These are phyloP conservation scores for Sarocladium strictum DNA, from an alignment of 2,329 filamentous ascomycete genomes.

Conservation along the genomic window DNA sequence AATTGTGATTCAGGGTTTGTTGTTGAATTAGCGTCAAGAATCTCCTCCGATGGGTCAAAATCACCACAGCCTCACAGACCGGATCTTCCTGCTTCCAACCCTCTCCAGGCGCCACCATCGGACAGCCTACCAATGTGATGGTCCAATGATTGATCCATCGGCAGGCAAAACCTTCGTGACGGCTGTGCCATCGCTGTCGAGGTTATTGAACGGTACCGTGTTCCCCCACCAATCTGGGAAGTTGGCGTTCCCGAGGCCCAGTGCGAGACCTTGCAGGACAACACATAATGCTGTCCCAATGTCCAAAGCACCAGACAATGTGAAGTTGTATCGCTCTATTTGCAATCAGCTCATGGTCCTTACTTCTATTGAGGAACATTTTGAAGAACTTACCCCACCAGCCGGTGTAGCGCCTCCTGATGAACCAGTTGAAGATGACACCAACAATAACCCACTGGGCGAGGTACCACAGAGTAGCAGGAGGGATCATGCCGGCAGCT, in stretches of 20 bases:
- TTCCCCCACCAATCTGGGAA: conserved; percentile 46
- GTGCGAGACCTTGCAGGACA: conserved; percentile 42
- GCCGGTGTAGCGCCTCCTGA: conserved; percentile 42
- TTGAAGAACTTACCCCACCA: conserved; percentile 47
- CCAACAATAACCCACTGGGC: conserved; percentile 50
- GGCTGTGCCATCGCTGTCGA: conserved; percentile 19
- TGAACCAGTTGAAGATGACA: conserved; percentile 47
- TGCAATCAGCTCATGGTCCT: conserved; percentile 45
- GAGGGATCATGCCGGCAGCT: conserved; percentile 42
- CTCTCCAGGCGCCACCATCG: too few relatives aligned
- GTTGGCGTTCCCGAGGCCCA: conserved; percentile 36
- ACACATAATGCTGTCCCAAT: conserved; percentile 53
- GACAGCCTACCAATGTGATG: conserved; percentile 16
- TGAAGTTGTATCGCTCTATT: conserved; percentile 51
- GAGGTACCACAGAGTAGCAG: conserved; percentile 50
- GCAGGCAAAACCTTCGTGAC: conserved; percentile 20
- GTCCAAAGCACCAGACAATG: conserved; percentile 52
- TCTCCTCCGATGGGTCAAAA: too few relatives aligned
- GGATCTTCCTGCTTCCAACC: too few relatives aligned
- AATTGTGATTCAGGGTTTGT: too few relatives aligned
- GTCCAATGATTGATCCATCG: conserved; percentile 21
- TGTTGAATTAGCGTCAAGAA: too few relatives aligned
- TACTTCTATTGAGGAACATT: conserved; percentile 35
- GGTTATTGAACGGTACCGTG: conserved; percentile 24
- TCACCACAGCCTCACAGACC: too few relatives aligned